Base-by-base conservation (phyloP, 305 asterid genomes). In the Fraxinus paxiana region DNA sequence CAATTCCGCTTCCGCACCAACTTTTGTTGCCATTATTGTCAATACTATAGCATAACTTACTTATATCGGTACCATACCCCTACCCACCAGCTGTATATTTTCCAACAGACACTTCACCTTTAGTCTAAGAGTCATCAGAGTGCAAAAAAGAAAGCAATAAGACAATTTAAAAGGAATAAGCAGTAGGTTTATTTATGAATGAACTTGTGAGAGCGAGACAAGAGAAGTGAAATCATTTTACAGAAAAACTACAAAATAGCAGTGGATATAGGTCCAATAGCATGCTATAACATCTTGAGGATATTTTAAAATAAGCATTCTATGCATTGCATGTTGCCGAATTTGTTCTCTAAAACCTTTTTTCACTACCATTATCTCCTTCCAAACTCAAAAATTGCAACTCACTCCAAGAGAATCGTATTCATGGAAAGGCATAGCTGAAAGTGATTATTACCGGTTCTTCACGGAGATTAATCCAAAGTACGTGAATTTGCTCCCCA, bases 381-480 rank as follows among this genome's bases (percentile, higher is more conserved):
- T 59, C 59, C 61, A 73, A 61, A 71, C 77, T 30, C 12, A 31
- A 54, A 65, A 82, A 75, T 28, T 33, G 74, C 74, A 67, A 28
- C 15, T 59, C 75, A 59, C 9, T 8, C 37, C 54, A 28, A 72
- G 34, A 61, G 67, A 72, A 69, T 79, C 54, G 22, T 24, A 70
- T 63, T 63, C 6, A 63, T n/a, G 46, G 72, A 56, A 75, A 70
- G 79, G 76, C 56, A 30, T 24, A 70, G 77, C n/a, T 31, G 54
- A 54, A 70, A 34, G 81, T 69, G 77, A 78, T 63, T 65, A 80
- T 85, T 92, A 95, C 99, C 92, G 99, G 99, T 84, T 96, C 99
- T 92, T 96, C 99, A 0, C 98, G 98, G 73, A 96, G 97, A 82
- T 87, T 96, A 83, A 94, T 88, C 98, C 99, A 96, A 78, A 96